Base-by-base conservation (phyloP, 2,329 filamentous ascomycete genomes). In the Neurospora crassa region DNA sequence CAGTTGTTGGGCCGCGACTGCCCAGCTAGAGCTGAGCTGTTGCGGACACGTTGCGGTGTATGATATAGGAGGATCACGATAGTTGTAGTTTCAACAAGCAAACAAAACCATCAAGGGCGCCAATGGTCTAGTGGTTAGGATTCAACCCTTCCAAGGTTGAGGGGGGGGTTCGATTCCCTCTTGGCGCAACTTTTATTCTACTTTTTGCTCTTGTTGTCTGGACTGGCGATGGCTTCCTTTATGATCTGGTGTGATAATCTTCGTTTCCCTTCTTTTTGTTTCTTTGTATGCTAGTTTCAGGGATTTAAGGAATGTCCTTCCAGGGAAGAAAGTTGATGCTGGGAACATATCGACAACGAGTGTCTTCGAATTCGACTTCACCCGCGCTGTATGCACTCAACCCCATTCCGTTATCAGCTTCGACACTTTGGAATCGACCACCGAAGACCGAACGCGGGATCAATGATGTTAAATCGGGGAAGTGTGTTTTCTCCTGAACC, bases 41-140 rank as follows among this genome's bases (percentile, higher is more conserved):
- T 63, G 24, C 53, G 53, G 53, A 63, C 53, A 63, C 53, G 53
- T 63, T 53, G 10, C 43, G 6, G 47, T 24, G n/a, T 5, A 12
- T 20, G 4, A 20, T 37, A 63, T 63, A 63, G 34, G 29, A 29
- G 5, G 29, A 63, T 18, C 24, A 63, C 16, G 24, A 63, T 34
- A 29, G 34, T 8, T 29, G 1, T n/a, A 12, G 2, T 37, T 63
- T n/a, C 53, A 63, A 63, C 29, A 63, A 63, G 29, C 14, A 63
- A 63, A 24, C 6, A 4, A 34, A 63, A 37, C 53, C 53, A 63
- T 18, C 4, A 63, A 37, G 1, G 14, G 73, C 73, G 73, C 68
- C 73, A 74, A 73, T 74, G 73, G 73, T 74, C 73, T 74, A 74
- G 73, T 74, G 73, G 73, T 70, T 74, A 74, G 68, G 68, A 43